Base-by-base conservation (phyloP, 163 green algal genomes). In the Volvox carteri region DNA sequence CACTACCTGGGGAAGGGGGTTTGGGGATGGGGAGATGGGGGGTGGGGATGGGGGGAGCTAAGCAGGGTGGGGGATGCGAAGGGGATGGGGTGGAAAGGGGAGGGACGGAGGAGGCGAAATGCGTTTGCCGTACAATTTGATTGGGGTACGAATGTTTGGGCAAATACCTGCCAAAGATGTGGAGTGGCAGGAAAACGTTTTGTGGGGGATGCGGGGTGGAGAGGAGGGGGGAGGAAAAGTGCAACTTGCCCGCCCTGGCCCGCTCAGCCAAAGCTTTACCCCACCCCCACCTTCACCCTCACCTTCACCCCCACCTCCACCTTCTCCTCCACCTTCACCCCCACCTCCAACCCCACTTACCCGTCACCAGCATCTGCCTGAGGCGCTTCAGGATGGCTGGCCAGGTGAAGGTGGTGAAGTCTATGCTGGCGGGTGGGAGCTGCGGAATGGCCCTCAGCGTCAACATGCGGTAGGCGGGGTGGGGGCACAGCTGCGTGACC, bases 371-470 rank as follows among this genome's bases (percentile, higher is more conserved):
- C 95, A 97, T 97, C 78, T 97, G 94, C 30, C 89, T 86, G 39
- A 97, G 87, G 1, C 95, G 91, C 80, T 93, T 95, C 2, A 96
- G 89, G 30, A 96, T 93, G 28, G 90, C 68, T 0, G 85, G 76
- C 96, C 96, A 98, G 4, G 86, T 94, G 84, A 97, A 97, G 37
- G 93, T 95, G 28, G 95, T 97, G 89, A 96, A 97, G 65, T 97
- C 94, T 14, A 96, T 79, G 41, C 80, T 92, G 16, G 42, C 83
- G 4, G 93, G 54, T 0, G 93, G 92, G 78, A 97, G 90, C 92
- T 96, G 91, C 12, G 94, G 94, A 30, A 94, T 46, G 4, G 91
- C 77, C 0, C 89, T 68, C 74, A 96, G 88, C 18, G 86, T 91
- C 3, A 96, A 91, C 85, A 97, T 70, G 0, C 91, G 86, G 88